A percentile compares a stretch with the other conserved stretches of the same genome.
Evolutionary conservation across 2,329 filamentous ascomycete genomes (phyloP).

Genomic region (Penicillium decumbens): DNA sequence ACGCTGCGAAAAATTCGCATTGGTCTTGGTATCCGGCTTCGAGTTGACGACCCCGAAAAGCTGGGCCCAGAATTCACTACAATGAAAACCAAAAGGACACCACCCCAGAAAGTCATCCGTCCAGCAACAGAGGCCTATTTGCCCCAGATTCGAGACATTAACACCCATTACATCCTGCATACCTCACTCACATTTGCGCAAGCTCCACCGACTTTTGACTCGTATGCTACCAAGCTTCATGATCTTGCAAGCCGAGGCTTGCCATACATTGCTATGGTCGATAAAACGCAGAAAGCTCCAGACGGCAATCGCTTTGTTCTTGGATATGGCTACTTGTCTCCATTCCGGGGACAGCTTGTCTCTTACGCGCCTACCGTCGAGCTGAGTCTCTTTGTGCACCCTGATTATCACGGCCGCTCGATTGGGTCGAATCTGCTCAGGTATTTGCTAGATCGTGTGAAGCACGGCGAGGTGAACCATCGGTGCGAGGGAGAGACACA

Average conservation of each 20-base stretch:
- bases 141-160: slow-evolving; percentile 33
- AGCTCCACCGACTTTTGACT: slow-evolving; percentile 25
- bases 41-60: background rate
- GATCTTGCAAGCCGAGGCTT: slow-evolving; percentile 20
- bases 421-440: slow-evolving; percentile 33
- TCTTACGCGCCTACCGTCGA: slow-evolving; percentile 42
- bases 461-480: slow-evolving; percentile 16
- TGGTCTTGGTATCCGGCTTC: background rate
- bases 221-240: slow-evolving; percentile 29
- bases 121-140: slow-evolving; percentile 31
- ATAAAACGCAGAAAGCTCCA: slow-evolving; percentile 9
- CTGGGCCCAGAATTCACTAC: background rate
- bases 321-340: slow-evolving; percentile 35
- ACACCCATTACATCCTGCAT: slow-evolving; percentile 37
- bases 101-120: slow-evolving; percentile 25
- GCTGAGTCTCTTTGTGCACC: slow-evolving; percentile 39
- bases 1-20: background rate
- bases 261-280: slow-evolving; percentile 26
- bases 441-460: slow-evolving; percentile 28
- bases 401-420: slow-evolving; percentile 27
- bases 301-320: slow-evolving; percentile 19
- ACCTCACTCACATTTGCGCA: slow-evolving; percentile 35
- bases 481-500: slow-evolving; percentile 3
- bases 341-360: slow-evolving; percentile 34
- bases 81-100: background rate